Base-by-base conservation (phyloP, 1,139 yeast genomes). In the Saccharomycopsis crataegensis region DNA sequence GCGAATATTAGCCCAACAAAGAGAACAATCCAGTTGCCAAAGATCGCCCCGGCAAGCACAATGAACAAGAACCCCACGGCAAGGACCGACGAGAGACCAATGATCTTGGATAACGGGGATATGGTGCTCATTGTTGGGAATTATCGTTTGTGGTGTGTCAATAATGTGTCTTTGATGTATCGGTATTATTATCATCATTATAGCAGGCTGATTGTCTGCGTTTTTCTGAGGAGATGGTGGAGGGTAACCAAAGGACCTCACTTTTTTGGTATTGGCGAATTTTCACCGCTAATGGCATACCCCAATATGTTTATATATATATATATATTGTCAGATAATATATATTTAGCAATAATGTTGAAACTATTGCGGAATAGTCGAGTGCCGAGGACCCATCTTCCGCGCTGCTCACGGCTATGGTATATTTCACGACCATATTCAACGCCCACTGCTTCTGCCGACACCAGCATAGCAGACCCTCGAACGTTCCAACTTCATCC, bases 401-500 rank as follows among this genome's bases (percentile, higher is more conserved):
- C 28, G 2, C 28, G 28, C 28, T 22, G 28, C 28, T 22, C 28
- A 22, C 28, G 28, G 4, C 4, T 22, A 22, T 22, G 28, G 28
- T 22, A 22, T 22, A 22, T 22, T 4, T 22, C 28, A 22, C 28
- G 28, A 4, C 28, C 2, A 22, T 22, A 22, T 22, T 22, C 28
- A 22, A 3, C 28, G 28, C 28, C 28, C 28, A 22, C 28, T 4
- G 2, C 28, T 22, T 22, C 28, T 22, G 28, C 28, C 28, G 28
- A 22, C 28, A 22, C 28, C 28, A n/a, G 5, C 40, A 36, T 36
- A 2, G 40, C 11, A 11, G n/a, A 11, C 40, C n/a, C 40, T 36
- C 16, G 43, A 40, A 40, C 28, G 28, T 40, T 48, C 7, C 16
- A 16, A 9, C 58, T 84, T 12, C 86, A 82, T 60, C 89, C 91